phyloP scores from a whole-genome alignment of 257 asterid species.

The Solanum appendiculatum region DNA sequence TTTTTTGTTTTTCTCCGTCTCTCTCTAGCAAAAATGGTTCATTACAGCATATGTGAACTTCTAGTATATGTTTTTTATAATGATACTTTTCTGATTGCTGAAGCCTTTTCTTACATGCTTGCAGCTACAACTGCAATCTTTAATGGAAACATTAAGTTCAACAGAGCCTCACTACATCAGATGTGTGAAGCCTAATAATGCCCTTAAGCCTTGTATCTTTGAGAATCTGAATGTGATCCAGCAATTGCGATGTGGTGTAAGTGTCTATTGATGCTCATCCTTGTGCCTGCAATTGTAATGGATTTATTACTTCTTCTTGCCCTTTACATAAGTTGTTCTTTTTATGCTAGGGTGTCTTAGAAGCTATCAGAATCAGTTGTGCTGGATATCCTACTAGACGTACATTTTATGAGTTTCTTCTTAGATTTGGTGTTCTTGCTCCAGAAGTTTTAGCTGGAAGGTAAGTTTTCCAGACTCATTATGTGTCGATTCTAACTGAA shows the following conservation, averaged over 20 bases:
- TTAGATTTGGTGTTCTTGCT: conserved; percentile 98
- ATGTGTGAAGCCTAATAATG: conserved; percentile 95
- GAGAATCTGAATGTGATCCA: conserved; percentile 87
- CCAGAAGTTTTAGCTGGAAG: conserved; percentile 53
- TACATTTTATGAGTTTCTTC: conserved; percentile 91
- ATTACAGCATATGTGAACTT: not conserved
- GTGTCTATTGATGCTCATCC: conserved; percentile 24
- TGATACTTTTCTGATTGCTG: conserved; percentile 10
- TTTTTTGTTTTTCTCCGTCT: not conserved
- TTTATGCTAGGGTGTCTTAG: conserved; percentile 78
- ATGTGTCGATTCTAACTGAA: not conserved
- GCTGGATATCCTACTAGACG: conserved; percentile 99
- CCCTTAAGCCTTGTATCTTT: conserved; percentile 87
- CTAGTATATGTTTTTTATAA: not conserved
- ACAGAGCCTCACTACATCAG: conserved; percentile 99
- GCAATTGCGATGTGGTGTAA: conserved; percentile 98
- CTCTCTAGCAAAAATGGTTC: not conserved
- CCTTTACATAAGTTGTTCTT: not conserved
- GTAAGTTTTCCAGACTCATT: conserved; percentile 21
- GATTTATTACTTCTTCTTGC: not conserved
- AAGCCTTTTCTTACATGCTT: conserved; percentile 19
- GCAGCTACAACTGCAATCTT: conserved; percentile 96
- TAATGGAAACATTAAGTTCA: conserved; percentile 89
- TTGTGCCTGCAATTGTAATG: not conserved
- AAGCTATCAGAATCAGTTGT: conserved; percentile 97